Base-by-base conservation (phyloP, 2,329 filamentous ascomycete genomes). In the Aspergillus puulaauensis region DNA sequence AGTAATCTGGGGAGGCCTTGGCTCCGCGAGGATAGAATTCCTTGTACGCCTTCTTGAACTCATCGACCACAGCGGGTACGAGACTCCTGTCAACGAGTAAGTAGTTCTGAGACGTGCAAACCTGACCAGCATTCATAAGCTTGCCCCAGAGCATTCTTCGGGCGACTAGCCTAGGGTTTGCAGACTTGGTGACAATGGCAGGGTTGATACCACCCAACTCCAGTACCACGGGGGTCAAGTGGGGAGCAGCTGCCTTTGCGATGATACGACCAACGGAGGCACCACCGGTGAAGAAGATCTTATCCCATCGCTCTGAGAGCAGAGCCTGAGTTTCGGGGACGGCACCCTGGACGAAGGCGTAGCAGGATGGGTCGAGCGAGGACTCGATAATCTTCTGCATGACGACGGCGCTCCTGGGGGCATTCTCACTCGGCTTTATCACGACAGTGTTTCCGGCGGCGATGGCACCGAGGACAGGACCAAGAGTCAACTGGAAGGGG, bases 251-350 rank as follows among this genome's bases (percentile, higher is more conserved):
- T 73, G 96, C 96, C 74, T 93, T 88, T 48, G 91, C 85, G 53
- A 98, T 87, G 68, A 98, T 93, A 70, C 88, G 91, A 69, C 90
- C 95, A 17, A 97, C 91, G 27, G 73, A 79, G 52, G 83, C 83
- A 68, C 86, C 88, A 54, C 95, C 95, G 1, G 95, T 99, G 79
- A 96, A 99, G 80, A 95, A 93, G 69, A 99, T 96, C 83, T 97
- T 98, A 79, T 96, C 93, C 89, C 93, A 99, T 75, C 93, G 93
- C 79, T 92, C 86, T 57, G 57, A 54, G 11, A 60, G 57, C 33
- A 60, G 50, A 12, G 54, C 54, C 41, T 60, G 57, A 4, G 57
- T 55, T 17, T 60, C 53, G n/a, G 57, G 27, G 40, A 54, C 12
- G 14, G 80, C 87, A 59, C 95, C 95, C 72, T 97, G 95, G 64